Base-by-base conservation (phyloP, 805 yeast species). In the Yarrowia keelungensis region DNA sequence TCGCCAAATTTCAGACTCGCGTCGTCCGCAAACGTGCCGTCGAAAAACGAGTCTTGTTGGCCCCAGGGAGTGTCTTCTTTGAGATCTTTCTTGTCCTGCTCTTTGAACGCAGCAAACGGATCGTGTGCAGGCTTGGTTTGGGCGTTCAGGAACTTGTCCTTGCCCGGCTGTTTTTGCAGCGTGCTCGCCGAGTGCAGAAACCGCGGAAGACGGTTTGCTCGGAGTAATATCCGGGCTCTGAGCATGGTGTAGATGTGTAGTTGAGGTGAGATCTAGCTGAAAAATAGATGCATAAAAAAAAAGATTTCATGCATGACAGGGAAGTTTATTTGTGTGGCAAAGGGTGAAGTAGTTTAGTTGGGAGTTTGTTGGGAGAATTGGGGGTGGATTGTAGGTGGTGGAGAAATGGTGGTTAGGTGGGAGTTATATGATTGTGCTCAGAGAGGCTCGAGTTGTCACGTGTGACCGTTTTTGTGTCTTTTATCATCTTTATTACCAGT, bases 281-380 rank as follows among this genome's bases (percentile, higher is more conserved):
- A 53, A 53, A 38, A 9, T 10, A 8, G 45, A 35, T 53, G 59
- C 59, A 53, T 53, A 38, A 22, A 53, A 53, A 53, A 38, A 19
- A 12, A 3, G 8, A 5, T 32, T 14, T 5, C 12, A 26, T 49
- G 53, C 53, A 49, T 15, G 19, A 8, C 15, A 19, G 14, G 15
- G 15, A 49, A 11, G 15, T 49, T 49, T 8, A 26, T 26, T 3
- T 26, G 32, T 26, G 32, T 26, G 32, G 32, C 32, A 3, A 26
- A 26, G 7, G 7, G 32, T 26, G 32, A 5, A 5, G 32, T 26
- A 26, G 46, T 42, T 42, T 42, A n/a, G 46, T 15, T 15, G 46
- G 19, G 22, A 42, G 15, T 7, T 42, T 5, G 7, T 26, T 26
- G 32, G 19, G 19, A 26, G 32, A 26, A 26, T 5, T 26, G 32